A percentile compares a stretch with the other conserved stretches of the same genome.
Evolutionary conservation across 768 basidiomycete species (phyloP).

Genomic region (Calocybe indica): DNA sequence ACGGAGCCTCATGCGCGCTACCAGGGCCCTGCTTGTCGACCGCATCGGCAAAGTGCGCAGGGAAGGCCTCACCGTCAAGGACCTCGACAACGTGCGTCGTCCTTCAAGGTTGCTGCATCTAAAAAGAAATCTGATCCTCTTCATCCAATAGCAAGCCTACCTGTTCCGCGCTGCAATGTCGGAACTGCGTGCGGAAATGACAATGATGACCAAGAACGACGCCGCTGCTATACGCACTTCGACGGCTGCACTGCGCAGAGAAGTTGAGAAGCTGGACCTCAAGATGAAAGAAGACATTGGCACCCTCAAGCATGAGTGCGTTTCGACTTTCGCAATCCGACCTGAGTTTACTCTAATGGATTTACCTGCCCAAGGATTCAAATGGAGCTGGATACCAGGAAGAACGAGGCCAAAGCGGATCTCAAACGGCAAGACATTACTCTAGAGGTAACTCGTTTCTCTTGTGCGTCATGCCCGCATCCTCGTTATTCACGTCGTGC

Average conservation of each 20-base stretch:
- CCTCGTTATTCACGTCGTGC: neutral
- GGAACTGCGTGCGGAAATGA: slow-evolving; percentile 82
- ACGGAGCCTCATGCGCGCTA: slow-evolving; percentile 78
- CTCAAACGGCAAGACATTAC: slow-evolving; percentile 78
- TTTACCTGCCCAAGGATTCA: slow-evolving; percentile 60
- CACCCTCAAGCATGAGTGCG: slow-evolving; percentile 89
- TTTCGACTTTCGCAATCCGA: slow-evolving; percentile 9
- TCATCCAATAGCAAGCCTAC: slow-evolving; percentile 75
- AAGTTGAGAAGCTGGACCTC: slow-evolving; percentile 78
- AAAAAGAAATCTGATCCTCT: neutral
- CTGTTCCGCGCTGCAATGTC: slow-evolving; percentile 90
- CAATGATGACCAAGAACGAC: slow-evolving; percentile 79
- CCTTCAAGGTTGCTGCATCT: neutral
- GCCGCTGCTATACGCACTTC: slow-evolving; percentile 75
- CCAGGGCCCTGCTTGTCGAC: slow-evolving; percentile 73
- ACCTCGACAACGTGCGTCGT: slow-evolving; percentile 71
- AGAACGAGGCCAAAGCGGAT: slow-evolving; percentile 84
- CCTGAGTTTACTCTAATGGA: neutral
- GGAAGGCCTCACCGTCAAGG: slow-evolving; percentile 70
- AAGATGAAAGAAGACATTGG: slow-evolving; percentile 94
- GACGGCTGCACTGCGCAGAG: slow-evolving; percentile 72
- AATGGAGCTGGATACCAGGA: slow-evolving; percentile 93
- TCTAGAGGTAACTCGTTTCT: slow-evolving; percentile 57
- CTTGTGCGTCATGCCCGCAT: neutral
- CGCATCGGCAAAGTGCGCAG: slow-evolving; percentile 63